These are phyloP conservation scores for Sphagnurus paluster DNA, from an alignment of 1,284 basidiomycete species.

Conservation along the genomic window DNA sequence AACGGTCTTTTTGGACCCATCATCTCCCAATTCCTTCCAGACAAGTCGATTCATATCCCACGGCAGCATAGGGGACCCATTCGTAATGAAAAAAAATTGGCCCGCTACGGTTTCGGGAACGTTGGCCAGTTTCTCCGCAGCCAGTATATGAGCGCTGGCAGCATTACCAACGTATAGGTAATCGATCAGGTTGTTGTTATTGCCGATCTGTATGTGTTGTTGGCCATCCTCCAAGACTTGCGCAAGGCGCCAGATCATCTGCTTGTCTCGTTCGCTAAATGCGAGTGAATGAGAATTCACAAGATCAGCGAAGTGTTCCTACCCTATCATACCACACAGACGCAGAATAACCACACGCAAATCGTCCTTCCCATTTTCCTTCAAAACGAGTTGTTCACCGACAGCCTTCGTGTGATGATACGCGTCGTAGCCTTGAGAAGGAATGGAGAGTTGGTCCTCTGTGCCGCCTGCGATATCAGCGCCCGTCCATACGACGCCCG, in stretches of 20 bases:
- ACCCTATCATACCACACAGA: conserved; percentile 68
- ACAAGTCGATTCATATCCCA: conserved; percentile 20
- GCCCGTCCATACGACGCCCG: conserved; percentile 47
- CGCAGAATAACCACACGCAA: conserved; percentile 58
- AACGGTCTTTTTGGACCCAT: conserved; percentile 12
- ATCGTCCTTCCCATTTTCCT: conserved; percentile 50
- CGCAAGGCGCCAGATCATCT: conserved; percentile 23
- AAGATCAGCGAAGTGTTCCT: not conserved
- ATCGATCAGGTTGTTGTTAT: conserved; percentile 23
- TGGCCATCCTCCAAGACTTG: conserved; percentile 19
- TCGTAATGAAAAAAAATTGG: conserved; percentile 25
- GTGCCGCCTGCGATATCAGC: conserved; percentile 16
- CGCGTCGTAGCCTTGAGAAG: conserved; percentile 38
- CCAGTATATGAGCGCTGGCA: conserved; percentile 26
- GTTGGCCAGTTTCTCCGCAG: conserved; percentile 13
- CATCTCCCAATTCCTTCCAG: conserved; percentile 19
- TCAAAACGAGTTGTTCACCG: conserved; percentile 33
- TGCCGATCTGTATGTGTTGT: conserved; percentile 24
- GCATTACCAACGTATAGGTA: conserved; percentile 25
- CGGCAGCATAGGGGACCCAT: conserved; percentile 13
- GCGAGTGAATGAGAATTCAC: not conserved
- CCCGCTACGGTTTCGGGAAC: conserved; percentile 19
- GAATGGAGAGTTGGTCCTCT: conserved; percentile 19
- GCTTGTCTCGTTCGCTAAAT: conserved; percentile 23
- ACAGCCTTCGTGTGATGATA: conserved; percentile 66